These are phyloP conservation scores for Trametes pubescens DNA, from an alignment of 1,284 basidiomycete genomes.

Conservation along the genomic window DNA sequence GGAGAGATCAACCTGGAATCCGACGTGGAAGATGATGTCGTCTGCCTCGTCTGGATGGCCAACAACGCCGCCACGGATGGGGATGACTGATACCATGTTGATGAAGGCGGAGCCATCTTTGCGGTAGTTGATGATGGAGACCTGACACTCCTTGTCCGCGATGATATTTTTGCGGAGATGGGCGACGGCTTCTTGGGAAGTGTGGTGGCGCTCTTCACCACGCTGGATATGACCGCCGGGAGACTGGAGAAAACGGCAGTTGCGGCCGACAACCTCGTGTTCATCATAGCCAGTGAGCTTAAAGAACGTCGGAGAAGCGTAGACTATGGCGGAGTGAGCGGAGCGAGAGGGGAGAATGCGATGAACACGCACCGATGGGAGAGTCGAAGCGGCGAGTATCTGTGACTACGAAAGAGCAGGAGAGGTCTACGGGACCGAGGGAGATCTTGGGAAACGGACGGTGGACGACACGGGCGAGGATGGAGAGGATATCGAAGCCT, in stretches of 20 bases:
- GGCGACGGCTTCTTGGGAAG: slow-evolving; percentile 73
- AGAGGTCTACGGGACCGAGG: slow-evolving; percentile 92
- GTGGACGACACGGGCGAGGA: slow-evolving; percentile 80
- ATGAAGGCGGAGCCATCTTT: slow-evolving; percentile 89
- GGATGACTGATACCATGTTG: slow-evolving; percentile 88
- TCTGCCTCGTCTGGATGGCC: slow-evolving; percentile 56
- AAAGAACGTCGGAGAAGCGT: slow-evolving; percentile 84
- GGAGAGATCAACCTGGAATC: slow-evolving; percentile 92
- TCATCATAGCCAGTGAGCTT: slow-evolving; percentile 86
- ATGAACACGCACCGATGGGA: slow-evolving; percentile 65
- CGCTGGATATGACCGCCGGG: slow-evolving; percentile 73
- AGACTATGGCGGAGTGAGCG: slow-evolving; percentile 54
- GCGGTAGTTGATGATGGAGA: slow-evolving; percentile 87
- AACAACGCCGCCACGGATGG: slow-evolving; percentile 72
- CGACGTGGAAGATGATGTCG: slow-evolving; percentile 86
- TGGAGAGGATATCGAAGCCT: slow-evolving; percentile 89
- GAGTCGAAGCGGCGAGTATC: slow-evolving; percentile 83
- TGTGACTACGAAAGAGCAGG: slow-evolving; percentile 89
- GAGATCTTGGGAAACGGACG: slow-evolving; percentile 80
- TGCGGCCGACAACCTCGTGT: slow-evolving; percentile 84
- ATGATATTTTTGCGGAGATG: slow-evolving; percentile 72
- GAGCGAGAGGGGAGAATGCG: neutral
- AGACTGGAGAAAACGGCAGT: slow-evolving; percentile 88
- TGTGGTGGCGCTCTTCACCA: slow-evolving; percentile 74
- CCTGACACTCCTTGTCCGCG: slow-evolving; percentile 88